Percentiles rank a stretch among this genome's conserved stretches.
These are phyloP conservation scores for Vinca major DNA, from an alignment of 305 asterid species.

Conservation along the genomic window DNA sequence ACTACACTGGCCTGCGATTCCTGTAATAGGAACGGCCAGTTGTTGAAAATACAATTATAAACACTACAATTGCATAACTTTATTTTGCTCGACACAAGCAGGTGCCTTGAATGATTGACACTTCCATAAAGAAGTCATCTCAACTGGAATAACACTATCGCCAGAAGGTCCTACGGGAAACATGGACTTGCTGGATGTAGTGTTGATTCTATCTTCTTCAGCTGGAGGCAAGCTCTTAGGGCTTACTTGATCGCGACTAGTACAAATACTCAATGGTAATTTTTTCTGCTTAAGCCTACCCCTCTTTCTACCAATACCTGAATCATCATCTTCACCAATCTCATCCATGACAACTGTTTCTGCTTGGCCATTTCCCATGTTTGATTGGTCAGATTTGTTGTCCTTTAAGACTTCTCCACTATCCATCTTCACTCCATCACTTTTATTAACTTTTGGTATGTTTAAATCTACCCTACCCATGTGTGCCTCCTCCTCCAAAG, in stretches of 20 bases:
- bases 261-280: conserved; percentile 80
- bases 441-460: conserved; percentile 31
- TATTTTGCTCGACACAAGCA: conserved; percentile 55
- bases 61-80: conserved; percentile 60
- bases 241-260: conserved; percentile 58
- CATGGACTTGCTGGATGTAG: conserved; percentile 26
- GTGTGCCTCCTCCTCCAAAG: conserved; percentile 36
- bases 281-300: conserved; percentile 72
- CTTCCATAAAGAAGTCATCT: conserved; percentile 62
- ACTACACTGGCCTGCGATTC: conserved; percentile 39
- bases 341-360: conserved; percentile 19
- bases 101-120: conserved; percentile 70
- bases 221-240: conserved; percentile 28
- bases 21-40: conserved; percentile 23
- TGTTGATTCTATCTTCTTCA: conserved; percentile 28
- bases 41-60: conserved; percentile 21
- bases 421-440: conserved; percentile 32
- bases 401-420: conserved; percentile 30
- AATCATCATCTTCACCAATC: conserved; percentile 30
- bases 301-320: conserved; percentile 50
- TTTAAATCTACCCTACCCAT: conserved; percentile 49
- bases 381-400: conserved; percentile 28
- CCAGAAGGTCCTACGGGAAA: conserved; percentile 36
- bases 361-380: conserved; percentile 34
- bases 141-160: conserved; percentile 37